phyloP scores from a whole-genome alignment of 495 filamentous ascomycete genomes.

The Hyaloscypha hepaticicola region DNA sequence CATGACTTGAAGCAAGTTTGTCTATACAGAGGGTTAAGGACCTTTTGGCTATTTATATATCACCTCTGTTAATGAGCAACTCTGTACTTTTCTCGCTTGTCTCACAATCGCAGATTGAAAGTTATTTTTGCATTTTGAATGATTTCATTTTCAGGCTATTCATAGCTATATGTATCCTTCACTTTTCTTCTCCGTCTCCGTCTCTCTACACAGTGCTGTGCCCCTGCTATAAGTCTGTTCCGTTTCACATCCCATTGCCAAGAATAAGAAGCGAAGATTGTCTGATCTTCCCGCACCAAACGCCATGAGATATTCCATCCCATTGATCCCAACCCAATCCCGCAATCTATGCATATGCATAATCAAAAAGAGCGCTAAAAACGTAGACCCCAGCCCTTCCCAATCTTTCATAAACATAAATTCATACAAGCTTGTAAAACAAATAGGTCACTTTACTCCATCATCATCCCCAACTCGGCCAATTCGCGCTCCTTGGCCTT shows the following conservation, averaged over 20 bases:
- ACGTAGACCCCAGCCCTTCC: not conserved
- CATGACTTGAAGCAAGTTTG: too few relatives aligned
- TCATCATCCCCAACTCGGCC: slow-evolving; percentile 51
- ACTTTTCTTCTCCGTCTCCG: not conserved
- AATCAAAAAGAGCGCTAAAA: not conserved
- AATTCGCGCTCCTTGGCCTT: slow-evolving; percentile 76
- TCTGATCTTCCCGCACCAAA: not conserved
- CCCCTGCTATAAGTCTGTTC: not conserved
- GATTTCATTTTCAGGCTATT: not conserved
- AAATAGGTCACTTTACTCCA: slow-evolving; percentile 1
- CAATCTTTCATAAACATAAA: not conserved
- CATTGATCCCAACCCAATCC: not conserved
- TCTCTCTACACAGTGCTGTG: slow-evolving; percentile 10
- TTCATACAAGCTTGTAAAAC: not conserved
- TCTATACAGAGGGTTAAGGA: too few relatives aligned
- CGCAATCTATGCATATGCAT: not conserved
- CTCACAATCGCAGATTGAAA: too few relatives aligned
- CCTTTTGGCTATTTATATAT: too few relatives aligned
- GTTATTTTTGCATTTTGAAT: too few relatives aligned
- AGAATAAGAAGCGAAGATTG: not conserved
- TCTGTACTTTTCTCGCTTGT: too few relatives aligned
- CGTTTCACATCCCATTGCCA: not conserved
- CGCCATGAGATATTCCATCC: not conserved
- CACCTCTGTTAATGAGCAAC: too few relatives aligned
- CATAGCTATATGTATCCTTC: not conserved